A percentile compares a stretch with the other conserved stretches of the same genome.
phyloP scores from a whole-genome alignment of 495 filamentous ascomycete genomes.

The Talaromyces ruber region DNA sequence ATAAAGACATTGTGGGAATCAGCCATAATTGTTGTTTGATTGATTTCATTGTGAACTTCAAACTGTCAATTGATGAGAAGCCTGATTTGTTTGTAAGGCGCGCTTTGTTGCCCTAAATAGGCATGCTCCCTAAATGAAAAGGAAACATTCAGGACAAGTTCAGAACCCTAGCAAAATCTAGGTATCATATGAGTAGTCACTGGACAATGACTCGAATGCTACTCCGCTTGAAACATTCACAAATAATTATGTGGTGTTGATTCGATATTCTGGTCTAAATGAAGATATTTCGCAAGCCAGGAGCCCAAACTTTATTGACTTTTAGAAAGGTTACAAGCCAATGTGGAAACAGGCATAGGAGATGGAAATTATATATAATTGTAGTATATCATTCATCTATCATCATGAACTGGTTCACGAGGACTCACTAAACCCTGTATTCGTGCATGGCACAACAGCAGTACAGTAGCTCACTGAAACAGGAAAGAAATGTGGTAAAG shows the following conservation, averaged over 20 bases:
- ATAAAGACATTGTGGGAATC: neutral
- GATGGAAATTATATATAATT: neutral
- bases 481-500: neutral
- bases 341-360: neutral
- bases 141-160: too few relatives aligned
- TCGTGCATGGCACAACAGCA: neutral
- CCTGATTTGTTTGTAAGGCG: neutral
- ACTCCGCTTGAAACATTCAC: too few relatives aligned
- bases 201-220: too few relatives aligned
- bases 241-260: too few relatives aligned
- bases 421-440: neutral
- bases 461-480: neutral
- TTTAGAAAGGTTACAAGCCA: too few relatives aligned
- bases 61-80: neutral
- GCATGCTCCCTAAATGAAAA: neutral
- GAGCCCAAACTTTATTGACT: too few relatives aligned
- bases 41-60: neutral
- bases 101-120: neutral
- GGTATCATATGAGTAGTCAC: too few relatives aligned
- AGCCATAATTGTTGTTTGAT: neutral
- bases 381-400: neutral
- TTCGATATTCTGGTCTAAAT: neutral
- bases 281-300: too few relatives aligned
- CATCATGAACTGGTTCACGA: neutral
- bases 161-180: too few relatives aligned